Conservation (phyloP, 345 rosid genomes). For the Firmiana major region DNA sequence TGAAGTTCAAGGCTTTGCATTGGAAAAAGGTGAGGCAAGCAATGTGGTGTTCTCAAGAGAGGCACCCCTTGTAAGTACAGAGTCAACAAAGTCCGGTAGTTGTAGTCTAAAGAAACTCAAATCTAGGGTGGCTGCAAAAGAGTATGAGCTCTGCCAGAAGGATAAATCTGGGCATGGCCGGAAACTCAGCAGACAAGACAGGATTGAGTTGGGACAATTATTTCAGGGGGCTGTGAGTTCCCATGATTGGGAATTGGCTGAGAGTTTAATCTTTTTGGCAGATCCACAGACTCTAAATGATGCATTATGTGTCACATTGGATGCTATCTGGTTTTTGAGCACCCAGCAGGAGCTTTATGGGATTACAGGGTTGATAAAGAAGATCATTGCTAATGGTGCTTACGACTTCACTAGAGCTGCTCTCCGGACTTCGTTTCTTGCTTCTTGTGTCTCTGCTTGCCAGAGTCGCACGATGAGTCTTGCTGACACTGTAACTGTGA, state of each 20-base stretch:
- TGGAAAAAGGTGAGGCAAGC: conserved; percentile 51
- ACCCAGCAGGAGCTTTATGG: conserved; percentile 63
- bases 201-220: conserved; percentile 70
- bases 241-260: conserved; percentile 87
- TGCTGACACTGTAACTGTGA: conserved; percentile 80
- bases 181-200: conserved; percentile 68
- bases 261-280: conserved; percentile 60
- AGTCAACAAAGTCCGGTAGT: conserved; percentile 33
- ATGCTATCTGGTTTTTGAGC: conserved; percentile 89
- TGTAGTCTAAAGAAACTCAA: conserved; percentile 43
- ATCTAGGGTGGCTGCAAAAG: conserved; percentile 18
- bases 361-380: conserved; percentile 65
- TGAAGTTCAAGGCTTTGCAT: conserved; percentile 30
- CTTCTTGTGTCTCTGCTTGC: conserved; percentile 95
- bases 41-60: conserved; percentile 62
- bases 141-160: conserved; percentile 37
- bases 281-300: conserved; percentile 87
- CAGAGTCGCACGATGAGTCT: conserved; percentile 79
- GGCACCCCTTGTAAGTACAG: conserved; percentile 45
- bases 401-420: conserved; percentile 95
- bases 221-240: conserved; percentile 81
- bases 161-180: conserved; percentile 48
- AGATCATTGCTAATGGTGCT: conserved; percentile 78
- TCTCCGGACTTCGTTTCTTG: conserved; percentile 91
- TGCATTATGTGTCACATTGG: conserved; percentile 79